Conservation (phyloP, 805 yeast genomes). For the Candida fluviatilis region DNA sequence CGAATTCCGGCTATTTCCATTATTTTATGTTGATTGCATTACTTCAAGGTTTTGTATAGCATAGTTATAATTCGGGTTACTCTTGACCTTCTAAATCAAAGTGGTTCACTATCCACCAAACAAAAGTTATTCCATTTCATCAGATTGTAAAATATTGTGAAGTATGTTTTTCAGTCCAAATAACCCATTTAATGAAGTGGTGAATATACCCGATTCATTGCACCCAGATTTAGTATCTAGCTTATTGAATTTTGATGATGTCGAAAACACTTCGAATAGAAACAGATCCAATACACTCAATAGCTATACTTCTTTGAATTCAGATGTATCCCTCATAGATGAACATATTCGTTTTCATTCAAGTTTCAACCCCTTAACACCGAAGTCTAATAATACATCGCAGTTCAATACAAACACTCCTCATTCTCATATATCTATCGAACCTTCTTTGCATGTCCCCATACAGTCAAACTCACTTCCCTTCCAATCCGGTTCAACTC, state of each 20-base stretch:
- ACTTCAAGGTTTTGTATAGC: too few species aligned
- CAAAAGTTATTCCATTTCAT: too few species aligned
- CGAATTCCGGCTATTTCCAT: too few species aligned
- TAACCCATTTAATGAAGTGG: not conserved
- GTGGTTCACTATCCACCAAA: not conserved
- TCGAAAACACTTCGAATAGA: not conserved
- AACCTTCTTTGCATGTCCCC: too few species aligned
- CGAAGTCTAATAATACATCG: not conserved
- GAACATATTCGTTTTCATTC: not conserved
- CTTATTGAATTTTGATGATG: not conserved
- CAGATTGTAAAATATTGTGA: too few species aligned
- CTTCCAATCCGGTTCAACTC: not conserved
- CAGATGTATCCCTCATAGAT: not conserved
- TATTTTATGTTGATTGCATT: too few species aligned
- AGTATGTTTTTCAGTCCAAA: not conserved
- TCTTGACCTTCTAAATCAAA: too few species aligned
- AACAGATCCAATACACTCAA: not conserved
- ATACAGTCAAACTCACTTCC: not conserved
- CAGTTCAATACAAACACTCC: not conserved
- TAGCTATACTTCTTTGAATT: not conserved
- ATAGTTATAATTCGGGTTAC: too few species aligned
- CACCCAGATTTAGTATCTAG: not conserved
- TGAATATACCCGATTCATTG: not conserved
- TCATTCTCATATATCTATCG: not conserved
- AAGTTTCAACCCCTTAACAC: not conserved